These are phyloP conservation scores for Obelidium mucronatum DNA, from an alignment of 192 early-diverging fungal species.

Conservation along the genomic window DNA sequence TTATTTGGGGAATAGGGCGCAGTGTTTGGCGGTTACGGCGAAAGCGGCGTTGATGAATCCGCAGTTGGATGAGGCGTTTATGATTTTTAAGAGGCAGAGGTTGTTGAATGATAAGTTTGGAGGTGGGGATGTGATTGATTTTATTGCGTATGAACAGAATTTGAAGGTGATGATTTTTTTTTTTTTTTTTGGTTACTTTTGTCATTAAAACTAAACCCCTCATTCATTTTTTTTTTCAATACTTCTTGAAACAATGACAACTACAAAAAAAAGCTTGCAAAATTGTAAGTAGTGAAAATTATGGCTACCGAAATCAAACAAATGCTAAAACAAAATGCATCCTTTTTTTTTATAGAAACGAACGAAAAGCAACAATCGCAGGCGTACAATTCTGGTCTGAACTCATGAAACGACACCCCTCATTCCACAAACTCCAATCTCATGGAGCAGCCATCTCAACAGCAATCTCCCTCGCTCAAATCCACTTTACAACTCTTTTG, in stretches of 20 bases:
- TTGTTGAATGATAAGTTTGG: conserved; percentile 52
- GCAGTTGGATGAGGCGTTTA: conserved; percentile 49
- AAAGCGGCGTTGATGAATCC: conserved; percentile 49
- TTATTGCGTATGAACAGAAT: conserved; percentile 58
- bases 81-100: conserved; percentile 53
- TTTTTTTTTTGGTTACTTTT: background rate
- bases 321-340: too few species aligned
- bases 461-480: conserved; percentile 49
- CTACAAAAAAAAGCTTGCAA: conserved; percentile 26
- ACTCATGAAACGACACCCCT: conserved; percentile 42
- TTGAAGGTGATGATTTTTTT: conserved; percentile 31
- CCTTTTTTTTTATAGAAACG: conserved; percentile 33
- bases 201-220: conserved; percentile 5
- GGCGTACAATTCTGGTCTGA: conserved; percentile 57
- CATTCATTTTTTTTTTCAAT: conserved; percentile 1
- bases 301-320: background rate
- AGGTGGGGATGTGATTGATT: conserved; percentile 59
- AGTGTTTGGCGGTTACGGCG: conserved; percentile 48
- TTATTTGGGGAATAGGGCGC: conserved; percentile 50
- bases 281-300: conserved; percentile 11
- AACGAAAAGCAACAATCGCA: conserved; percentile 38
- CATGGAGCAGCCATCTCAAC: conserved; percentile 41
- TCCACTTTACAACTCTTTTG: conserved; percentile 39
- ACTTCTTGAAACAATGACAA: background rate
- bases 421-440: conserved; percentile 44